Conservation (phyloP, 192 early-diverging fungal species). For the Entophlyctis helioformis region DNA sequence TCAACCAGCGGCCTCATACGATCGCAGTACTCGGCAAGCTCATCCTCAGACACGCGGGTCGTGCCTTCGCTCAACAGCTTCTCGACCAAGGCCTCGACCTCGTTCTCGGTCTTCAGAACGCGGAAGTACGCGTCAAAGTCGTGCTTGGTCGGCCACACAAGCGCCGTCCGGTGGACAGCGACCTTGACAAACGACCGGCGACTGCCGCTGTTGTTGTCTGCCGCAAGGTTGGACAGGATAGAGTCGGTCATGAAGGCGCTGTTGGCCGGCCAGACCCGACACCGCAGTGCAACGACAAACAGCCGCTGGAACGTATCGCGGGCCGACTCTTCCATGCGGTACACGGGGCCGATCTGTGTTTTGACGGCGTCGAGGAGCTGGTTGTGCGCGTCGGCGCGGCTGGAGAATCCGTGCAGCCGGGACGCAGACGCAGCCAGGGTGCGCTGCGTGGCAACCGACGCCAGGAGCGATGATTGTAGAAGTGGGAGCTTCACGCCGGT, state of each 20-base stretch:
- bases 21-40: neutral
- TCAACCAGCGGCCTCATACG: neutral
- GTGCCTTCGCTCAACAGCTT: no score
- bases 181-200: constrained; percentile 1
- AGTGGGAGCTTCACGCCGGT: no score
- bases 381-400: no score
- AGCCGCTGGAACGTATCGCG: constrained; percentile 14
- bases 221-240: constrained; percentile 22
- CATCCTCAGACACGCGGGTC: no score
- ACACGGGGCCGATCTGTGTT: no score
- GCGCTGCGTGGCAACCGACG: no score
- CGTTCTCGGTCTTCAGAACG: constrained; percentile 4
- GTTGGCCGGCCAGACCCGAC: constrained; percentile 13
- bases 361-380: no score
- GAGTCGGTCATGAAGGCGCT: constrained; percentile 21
- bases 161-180: constrained; percentile 5
- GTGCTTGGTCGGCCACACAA: constrained; percentile 21
- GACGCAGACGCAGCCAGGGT: no score
- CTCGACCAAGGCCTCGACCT: neutral
- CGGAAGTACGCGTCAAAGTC: constrained; percentile 13
- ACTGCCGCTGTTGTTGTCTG: no score
- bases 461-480: no score
- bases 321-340: no score
- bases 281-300: constrained; percentile 19
- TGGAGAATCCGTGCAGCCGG: no score